Base-by-base conservation (phyloP, 352 stramenopile species). In the Phytophthora meadii region DNA sequence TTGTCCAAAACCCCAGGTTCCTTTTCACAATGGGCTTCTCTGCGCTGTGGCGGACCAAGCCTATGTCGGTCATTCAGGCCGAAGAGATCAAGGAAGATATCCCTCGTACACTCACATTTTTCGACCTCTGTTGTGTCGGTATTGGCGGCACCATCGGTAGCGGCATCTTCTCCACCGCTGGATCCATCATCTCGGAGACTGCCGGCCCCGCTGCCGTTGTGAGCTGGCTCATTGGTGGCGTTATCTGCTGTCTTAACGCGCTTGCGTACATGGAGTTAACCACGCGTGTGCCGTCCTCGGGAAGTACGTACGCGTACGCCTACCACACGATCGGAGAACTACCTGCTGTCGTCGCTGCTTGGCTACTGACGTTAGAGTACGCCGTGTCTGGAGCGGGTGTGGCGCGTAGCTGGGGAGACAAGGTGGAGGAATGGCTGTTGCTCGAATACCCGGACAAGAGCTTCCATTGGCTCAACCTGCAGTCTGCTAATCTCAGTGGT, bases 271-370 rank as follows among this genome's bases (percentile, higher is more conserved):
- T 94, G 54, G 92, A 98, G 67, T 68, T 96, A 34, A 84, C 79
- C 2, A 87, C 77, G 15, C 68, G 89, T 15, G 84, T 98, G 34
- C 90, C 92, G 25, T 94, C 83, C 14, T 90, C 88, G 15, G 93
- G 93, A 11, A 93, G 77, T 42, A 97, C 87, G 9, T 98, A 98
- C 72, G 83, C 88, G 1, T 98, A 97, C 69, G 73, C 89, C 7
- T 98, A 96, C 69, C 83, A 97, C 52, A 79, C 88, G 3, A 82
- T 98, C 45, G 93, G 93, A 30, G 94, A 98, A 65, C 71, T 98
- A 27, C 82, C 89, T 19, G 94, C 94, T 17, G 88, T 97, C 30
- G 63, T 98, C 24, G 88, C 89, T 1, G 91, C 78, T 15, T 90
- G 83, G 59, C 64, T 90, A 40, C 58, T 98, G 48, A 97, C 89